Percentiles rank a stretch among this genome's conserved stretches.
These are phyloP conservation scores for Sphenostylis stenocarpa DNA, from an alignment of 306 rosid genomes.

Conservation along the genomic window DNA sequence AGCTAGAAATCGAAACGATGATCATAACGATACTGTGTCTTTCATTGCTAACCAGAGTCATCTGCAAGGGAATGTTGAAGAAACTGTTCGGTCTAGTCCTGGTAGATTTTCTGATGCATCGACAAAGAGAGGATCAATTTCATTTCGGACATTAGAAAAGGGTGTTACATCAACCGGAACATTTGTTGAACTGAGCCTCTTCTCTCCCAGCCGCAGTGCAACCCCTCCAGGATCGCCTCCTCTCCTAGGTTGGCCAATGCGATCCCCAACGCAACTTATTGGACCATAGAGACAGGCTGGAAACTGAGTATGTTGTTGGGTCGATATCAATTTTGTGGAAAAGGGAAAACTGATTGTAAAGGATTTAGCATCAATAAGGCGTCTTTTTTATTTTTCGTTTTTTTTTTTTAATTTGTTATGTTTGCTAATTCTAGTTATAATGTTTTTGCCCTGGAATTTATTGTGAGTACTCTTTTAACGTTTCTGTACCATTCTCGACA, in stretches of 20 bases:
- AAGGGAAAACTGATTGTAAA: slow-evolving; percentile 81
- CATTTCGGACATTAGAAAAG: slow-evolving; percentile 68
- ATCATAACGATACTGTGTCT: slow-evolving; percentile 69
- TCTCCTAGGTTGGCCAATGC: slow-evolving; percentile 87
- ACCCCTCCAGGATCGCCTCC: slow-evolving; percentile 87
- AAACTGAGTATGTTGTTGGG: slow-evolving; percentile 27
- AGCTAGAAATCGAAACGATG: slow-evolving; percentile 63
- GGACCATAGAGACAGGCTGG: slow-evolving; percentile 36
- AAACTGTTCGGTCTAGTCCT: slow-evolving; percentile 57
- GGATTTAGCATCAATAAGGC: slow-evolving; percentile 76
- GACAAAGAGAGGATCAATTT: slow-evolving; percentile 81
- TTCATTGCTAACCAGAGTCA: slow-evolving; percentile 80
- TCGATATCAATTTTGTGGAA: slow-evolving; percentile 85
- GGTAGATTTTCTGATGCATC: slow-evolving; percentile 73
- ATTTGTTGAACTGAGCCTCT: slow-evolving; percentile 89
- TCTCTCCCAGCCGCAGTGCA: slow-evolving; percentile 74
- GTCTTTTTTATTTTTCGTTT: slow-evolving; percentile 37
- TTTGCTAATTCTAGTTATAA: slow-evolving; percentile 61
- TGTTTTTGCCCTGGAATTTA: slow-evolving; percentile 52
- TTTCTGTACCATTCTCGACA: slow-evolving; percentile 31
- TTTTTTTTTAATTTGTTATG: slow-evolving; percentile 23
- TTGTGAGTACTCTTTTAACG: slow-evolving; percentile 29
- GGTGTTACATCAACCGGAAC: slow-evolving; percentile 67
- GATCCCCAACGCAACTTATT: slow-evolving; percentile 44
- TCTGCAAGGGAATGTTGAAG: slow-evolving; percentile 52